These are phyloP conservation scores for Amanita subjunquillea DNA, from an alignment of 768 basidiomycete species.

Conservation along the genomic window DNA sequence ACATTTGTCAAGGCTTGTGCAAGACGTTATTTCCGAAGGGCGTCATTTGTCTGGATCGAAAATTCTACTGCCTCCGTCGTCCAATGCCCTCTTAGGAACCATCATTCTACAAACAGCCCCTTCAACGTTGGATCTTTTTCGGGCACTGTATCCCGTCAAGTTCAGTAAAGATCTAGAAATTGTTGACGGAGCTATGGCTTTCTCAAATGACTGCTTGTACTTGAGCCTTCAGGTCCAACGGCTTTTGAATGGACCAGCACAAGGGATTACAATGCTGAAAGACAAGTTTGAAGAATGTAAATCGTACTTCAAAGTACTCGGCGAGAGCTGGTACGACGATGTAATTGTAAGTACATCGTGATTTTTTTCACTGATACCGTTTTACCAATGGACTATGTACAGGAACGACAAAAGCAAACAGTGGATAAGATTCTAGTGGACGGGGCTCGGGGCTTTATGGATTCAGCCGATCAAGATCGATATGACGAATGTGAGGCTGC, in stretches of 20 bases:
- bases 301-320: conserved; percentile 39
- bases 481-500: conserved; percentile 71
- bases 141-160: conserved; percentile 66
- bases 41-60: conserved; percentile 48
- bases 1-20: conserved; percentile 43
- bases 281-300: conserved; percentile 43
- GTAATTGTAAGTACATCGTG: conserved; percentile 43
- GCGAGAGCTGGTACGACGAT: conserved; percentile 63
- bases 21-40: conserved; percentile 58
- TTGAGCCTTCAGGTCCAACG: conserved; percentile 44
- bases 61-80: conserved; percentile 30
- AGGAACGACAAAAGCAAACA: conserved; percentile 40
- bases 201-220: conserved; percentile 76
- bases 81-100: conserved; percentile 33
- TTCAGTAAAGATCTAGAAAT: conserved; percentile 37
- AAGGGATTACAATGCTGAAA: conserved; percentile 18
- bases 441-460: conserved; percentile 54
- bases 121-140: conserved; percentile 66
- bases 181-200: conserved; percentile 53
- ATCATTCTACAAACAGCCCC: conserved; percentile 52
- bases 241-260: conserved; percentile 14
- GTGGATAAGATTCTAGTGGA: conserved; percentile 37
- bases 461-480: conserved; percentile 60
- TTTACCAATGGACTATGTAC: conserved; percentile 1
- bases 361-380: neutral